These are phyloP conservation scores for Crithidia bombi DNA, from an alignment of 208 protist species.

Conservation along the genomic window DNA sequence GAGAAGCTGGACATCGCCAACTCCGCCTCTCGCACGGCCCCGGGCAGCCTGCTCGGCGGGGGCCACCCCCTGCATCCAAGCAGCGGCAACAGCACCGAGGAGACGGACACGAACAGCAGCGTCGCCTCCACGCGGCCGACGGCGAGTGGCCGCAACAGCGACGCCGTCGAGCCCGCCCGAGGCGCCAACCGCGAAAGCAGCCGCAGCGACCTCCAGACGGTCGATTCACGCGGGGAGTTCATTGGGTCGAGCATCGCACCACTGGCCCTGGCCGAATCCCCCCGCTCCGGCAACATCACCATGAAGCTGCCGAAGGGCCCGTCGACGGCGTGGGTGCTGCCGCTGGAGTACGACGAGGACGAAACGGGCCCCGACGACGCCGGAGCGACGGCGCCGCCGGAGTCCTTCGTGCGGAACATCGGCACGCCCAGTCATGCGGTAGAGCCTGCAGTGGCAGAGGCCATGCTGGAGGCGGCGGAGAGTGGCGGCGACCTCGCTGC, in stretches of 20 bases:
- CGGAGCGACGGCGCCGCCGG: not conserved
- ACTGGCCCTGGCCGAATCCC: not conserved
- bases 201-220: not conserved
- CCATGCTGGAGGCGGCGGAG: not conserved
- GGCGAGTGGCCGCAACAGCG: constrained; percentile 9
- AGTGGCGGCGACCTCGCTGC: not conserved
- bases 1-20: not conserved
- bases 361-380: constrained; percentile 7
- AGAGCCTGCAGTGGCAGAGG: too few relatives aligned
- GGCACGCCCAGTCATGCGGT: too few relatives aligned
- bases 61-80: not conserved
- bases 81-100: not conserved
- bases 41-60: not conserved
- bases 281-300: too few relatives aligned
- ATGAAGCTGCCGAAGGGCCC: too few relatives aligned
- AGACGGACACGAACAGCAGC: constrained; percentile 13
- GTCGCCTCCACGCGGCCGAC: constrained; percentile 13
- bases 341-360: constrained; percentile 19
- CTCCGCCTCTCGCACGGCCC: not conserved
- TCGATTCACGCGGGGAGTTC: not conserved
- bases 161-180: not conserved
- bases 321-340: constrained; percentile 10
- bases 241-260: not conserved
- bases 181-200: not conserved
- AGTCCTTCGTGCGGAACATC: not conserved